Percentiles rank a stretch among this genome's conserved stretches.
These are phyloP conservation scores for Pseudoturritis turrita DNA, from an alignment of 345 rosid genomes.

Conservation along the genomic window DNA sequence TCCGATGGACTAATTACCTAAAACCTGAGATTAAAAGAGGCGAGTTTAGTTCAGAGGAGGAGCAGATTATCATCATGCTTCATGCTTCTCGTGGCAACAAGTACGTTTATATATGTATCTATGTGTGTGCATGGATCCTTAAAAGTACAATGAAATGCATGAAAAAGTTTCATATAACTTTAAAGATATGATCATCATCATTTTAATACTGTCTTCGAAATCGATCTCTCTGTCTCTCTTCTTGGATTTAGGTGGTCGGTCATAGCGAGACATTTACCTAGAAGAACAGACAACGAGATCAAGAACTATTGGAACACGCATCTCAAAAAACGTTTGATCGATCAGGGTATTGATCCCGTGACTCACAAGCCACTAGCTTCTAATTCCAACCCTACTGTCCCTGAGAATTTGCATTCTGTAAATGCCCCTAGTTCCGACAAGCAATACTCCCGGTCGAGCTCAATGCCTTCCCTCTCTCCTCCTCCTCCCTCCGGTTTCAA, in stretches of 20 bases:
- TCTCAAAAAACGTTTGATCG: conserved; percentile 62
- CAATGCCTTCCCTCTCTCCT: conserved; percentile 22
- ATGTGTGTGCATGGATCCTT: not conserved
- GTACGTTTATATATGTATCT: conserved; percentile 12
- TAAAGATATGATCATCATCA: not conserved
- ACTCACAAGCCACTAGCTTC: conserved; percentile 53
- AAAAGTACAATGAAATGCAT: not conserved
- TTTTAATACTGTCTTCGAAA: not conserved
- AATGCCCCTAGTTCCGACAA: conserved; percentile 12
- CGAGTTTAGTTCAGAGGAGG: conserved; percentile 39
- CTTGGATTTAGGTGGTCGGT: conserved; percentile 54
- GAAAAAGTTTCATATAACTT: not conserved
- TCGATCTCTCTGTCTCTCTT: not conserved
- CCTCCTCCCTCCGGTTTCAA: conserved; percentile 1
- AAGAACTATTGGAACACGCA: conserved; percentile 75
- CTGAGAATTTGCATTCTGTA: not conserved
- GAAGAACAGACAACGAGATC: conserved; percentile 66
- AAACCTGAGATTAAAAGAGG: conserved; percentile 45
- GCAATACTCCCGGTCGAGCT: conserved; percentile 18
- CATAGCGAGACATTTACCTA: conserved; percentile 59
- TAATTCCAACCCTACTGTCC: not conserved
- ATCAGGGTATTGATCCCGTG: conserved; percentile 71
- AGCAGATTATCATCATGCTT: conserved; percentile 40
- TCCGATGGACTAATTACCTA: conserved; percentile 42
- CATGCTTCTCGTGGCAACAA: conserved; percentile 48